Evolutionary conservation across 768 basidiomycete species (phyloP), one percentile per base, ranked within the genome.

Genomic region (Amanita thiersii): DNA sequence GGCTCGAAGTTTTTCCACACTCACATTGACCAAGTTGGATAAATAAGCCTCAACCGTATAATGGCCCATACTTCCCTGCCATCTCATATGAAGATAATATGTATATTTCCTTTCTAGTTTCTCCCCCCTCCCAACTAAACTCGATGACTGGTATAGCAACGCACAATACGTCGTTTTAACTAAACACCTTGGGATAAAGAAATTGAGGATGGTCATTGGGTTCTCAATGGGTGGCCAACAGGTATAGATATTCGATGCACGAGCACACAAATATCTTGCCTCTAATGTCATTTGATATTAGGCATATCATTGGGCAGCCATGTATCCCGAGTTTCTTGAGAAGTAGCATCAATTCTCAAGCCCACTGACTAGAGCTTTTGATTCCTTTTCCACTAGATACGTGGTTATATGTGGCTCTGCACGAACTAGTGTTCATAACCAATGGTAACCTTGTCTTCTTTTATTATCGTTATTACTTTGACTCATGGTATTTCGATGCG

Each of bases 211-310:
- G 20, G 72, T 69, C 19, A 59, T 76, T 15, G 76, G 76, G 2
- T 76, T 77, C 47, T 75, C 74, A 3, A 79, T 79, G 77, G 75
- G 75, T 40, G 77, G 67, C 2, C 77, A 77, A 50, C 64, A 36
- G 32, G 41, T 43, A 4, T 8, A n/a, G n/a, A n/a, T n/a, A n/a
- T n/a, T n/a, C n/a, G n/a, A n/a, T n/a, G n/a, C n/a, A n/a, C n/a
- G n/a, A n/a, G n/a, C n/a, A n/a, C n/a, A n/a, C n/a, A n/a, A n/a
- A n/a, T n/a, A n/a, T n/a, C n/a, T n/a, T n/a, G n/a, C n/a, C n/a
- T n/a, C n/a, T n/a, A n/a, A n/a, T n/a, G n/a, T 14, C 33, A 35
- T 35, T 35, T 6, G 33, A 6, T 6, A 11, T 11, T 37, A 77
- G 72, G 67, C 74, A 1, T 77, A 75, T 50, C 63, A 78, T 46